Conservation (phyloP, 2,329 filamentous ascomycete genomes). For the Beauveria asiatica region DNA sequence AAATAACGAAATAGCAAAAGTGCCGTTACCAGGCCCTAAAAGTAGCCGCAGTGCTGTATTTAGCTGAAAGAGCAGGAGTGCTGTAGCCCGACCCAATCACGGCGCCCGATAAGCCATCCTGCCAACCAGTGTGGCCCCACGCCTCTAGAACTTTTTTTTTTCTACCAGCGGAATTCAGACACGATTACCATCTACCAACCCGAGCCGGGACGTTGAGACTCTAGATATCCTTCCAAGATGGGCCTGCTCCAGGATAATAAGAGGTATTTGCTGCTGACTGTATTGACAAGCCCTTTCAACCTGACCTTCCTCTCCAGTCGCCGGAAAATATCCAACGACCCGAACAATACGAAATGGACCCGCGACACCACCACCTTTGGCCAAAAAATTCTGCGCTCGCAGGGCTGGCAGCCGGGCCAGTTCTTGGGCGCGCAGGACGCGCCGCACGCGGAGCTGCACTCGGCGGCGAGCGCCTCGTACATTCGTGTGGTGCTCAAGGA, state of each 20-base stretch:
- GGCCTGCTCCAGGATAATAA: slow-evolving; percentile 9
- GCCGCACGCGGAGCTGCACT: slow-evolving; percentile 66
- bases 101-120: neutral
- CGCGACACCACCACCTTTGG: slow-evolving; percentile 76
- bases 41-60: too few relatives aligned
- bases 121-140: slow-evolving; percentile 5
- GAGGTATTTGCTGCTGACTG: neutral
- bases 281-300: neutral
- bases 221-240: slow-evolving; percentile 3
- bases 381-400: slow-evolving; percentile 76
- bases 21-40: too few relatives aligned
- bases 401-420: slow-evolving; percentile 85
- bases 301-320: slow-evolving; percentile 18
- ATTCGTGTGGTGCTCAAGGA: slow-evolving; percentile 83
- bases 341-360: slow-evolving; percentile 92
- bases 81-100: neutral
- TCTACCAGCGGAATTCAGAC: neutral
- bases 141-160: slow-evolving; percentile 12
- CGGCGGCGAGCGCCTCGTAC: slow-evolving; percentile 72
- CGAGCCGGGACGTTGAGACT: neutral
- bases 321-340: slow-evolving; percentile 75
- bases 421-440: slow-evolving; percentile 73
- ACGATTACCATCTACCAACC: neutral
- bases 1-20: too few relatives aligned
- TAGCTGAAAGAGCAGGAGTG: too few relatives aligned